phyloP scores from a whole-genome alignment of 1,284 basidiomycete species.

The Tilletia caries region DNA sequence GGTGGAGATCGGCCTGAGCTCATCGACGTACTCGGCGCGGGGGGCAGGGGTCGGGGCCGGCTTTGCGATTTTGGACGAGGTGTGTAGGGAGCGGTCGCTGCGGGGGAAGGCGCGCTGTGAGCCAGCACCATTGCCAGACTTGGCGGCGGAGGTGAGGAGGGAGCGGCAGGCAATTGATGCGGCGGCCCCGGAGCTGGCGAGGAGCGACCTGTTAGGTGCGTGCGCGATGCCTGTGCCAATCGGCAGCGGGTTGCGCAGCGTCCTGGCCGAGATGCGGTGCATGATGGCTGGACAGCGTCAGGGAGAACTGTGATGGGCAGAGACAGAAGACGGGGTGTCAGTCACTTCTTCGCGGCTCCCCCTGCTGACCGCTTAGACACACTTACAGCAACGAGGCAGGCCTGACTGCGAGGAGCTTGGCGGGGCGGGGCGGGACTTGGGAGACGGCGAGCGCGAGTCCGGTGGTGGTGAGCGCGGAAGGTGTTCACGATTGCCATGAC shows the following conservation, averaged over 20 bases:
- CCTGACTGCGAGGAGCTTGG: too few species aligned
- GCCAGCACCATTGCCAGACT: not conserved
- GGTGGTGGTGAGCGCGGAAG: too few species aligned
- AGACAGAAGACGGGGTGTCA: too few species aligned
- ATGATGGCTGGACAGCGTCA: not conserved
- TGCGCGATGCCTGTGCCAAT: not conserved
- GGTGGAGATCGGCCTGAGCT: conserved; percentile 38
- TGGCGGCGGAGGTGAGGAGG: conserved; percentile 1
- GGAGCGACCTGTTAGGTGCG: not conserved
- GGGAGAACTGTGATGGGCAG: too few species aligned
- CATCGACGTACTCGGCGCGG: conserved; percentile 30
- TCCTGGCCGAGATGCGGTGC: conserved; percentile 10
- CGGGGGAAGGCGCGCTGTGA: not conserved
- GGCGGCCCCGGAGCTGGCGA: conserved; percentile 8
- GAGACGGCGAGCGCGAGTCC: too few species aligned
- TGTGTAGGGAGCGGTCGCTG: not conserved
- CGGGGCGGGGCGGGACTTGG: too few species aligned
- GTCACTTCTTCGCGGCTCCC: too few species aligned
- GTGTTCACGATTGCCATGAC: too few species aligned
- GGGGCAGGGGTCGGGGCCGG: conserved; percentile 29
- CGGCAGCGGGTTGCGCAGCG: conserved; percentile 5
- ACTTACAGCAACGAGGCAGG: too few species aligned
- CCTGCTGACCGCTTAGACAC: too few species aligned
- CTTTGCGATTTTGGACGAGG: not conserved
- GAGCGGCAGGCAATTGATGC: not conserved